phyloP scores from a whole-genome alignment of 1,284 basidiomycete species.

The Anthracocystis setariae region DNA sequence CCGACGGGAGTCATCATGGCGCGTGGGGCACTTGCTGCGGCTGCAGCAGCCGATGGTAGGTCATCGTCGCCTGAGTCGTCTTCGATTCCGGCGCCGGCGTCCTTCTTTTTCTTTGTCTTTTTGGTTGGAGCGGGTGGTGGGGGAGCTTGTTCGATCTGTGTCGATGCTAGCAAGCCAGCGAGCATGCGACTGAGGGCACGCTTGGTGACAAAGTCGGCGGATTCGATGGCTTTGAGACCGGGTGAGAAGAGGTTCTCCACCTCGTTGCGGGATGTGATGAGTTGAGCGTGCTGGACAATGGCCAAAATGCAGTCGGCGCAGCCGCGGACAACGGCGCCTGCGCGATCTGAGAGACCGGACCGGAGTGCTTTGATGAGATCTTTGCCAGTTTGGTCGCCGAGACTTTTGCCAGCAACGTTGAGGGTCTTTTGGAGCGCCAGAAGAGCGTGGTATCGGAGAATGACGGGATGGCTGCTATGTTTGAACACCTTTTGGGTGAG shows the following conservation, averaged over 20 bases:
- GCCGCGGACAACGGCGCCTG: conserved; percentile 84
- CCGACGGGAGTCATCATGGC: conserved; percentile 80
- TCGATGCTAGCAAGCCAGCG: conserved; percentile 84
- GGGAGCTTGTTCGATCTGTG: conserved; percentile 77
- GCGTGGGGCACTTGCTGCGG: conserved; percentile 75
- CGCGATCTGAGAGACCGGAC: conserved; percentile 81
- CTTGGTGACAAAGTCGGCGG: conserved; percentile 81
- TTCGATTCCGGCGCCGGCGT: conserved; percentile 21
- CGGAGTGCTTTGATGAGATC: conserved; percentile 88
- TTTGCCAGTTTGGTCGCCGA: conserved; percentile 80
- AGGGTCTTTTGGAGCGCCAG: conserved; percentile 80
- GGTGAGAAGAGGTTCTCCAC: conserved; percentile 79
- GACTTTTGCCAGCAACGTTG: conserved; percentile 79
- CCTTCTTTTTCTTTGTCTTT: conserved; percentile 72
- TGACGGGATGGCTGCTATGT: conserved; percentile 69
- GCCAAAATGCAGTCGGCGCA: conserved; percentile 74
- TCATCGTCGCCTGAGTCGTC: conserved; percentile 72
- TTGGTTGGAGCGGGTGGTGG: conserved; percentile 61
- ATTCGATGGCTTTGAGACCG: conserved; percentile 81
- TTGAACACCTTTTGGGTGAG: conserved; percentile 49
- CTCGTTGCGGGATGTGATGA: conserved; percentile 72
- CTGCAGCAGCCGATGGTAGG: conserved; percentile 56
- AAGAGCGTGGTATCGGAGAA: conserved; percentile 85
- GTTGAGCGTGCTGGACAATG: conserved; percentile 60
- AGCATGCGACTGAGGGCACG: conserved; percentile 80